Conservation (phyloP, 345 rosid species). For the Eucalyptus regnans region DNA sequence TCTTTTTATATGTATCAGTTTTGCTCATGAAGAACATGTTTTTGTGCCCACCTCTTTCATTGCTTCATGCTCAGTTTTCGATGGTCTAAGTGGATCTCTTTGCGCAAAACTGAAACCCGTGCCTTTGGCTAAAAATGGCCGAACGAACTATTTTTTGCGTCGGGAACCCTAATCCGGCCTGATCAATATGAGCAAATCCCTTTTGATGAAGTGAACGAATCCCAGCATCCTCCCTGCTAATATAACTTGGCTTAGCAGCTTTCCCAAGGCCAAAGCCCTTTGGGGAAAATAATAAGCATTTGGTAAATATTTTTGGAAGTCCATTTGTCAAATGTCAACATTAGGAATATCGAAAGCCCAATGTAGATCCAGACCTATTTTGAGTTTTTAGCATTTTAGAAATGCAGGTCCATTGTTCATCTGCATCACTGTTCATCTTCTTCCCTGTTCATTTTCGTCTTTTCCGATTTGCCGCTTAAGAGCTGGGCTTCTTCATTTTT, state of each 20-base stretch:
- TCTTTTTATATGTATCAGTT: neutral
- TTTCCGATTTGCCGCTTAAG: too few relatives aligned
- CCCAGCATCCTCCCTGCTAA: neutral
- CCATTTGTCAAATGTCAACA: too few relatives aligned
- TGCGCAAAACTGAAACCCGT: neutral
- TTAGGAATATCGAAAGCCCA: fast-evolving
- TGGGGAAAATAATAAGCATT: too few relatives aligned
- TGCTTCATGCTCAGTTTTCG: neutral
- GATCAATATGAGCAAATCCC: neutral
- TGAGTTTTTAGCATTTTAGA: too few relatives aligned
- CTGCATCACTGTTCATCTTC: too few relatives aligned
- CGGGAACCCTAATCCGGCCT: neutral
- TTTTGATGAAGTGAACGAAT: neutral
- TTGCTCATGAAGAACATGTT: neutral
- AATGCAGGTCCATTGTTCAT: too few relatives aligned
- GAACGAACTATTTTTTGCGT: neutral
- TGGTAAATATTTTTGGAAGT: too few relatives aligned
- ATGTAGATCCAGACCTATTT: too few relatives aligned
- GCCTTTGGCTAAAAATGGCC: neutral
- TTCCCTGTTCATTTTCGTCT: too few relatives aligned
- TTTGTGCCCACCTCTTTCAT: neutral
- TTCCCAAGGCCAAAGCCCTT: fast-evolving
- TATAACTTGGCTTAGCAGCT: neutral
- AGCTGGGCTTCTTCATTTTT: too few relatives aligned
- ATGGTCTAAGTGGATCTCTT: neutral